These are phyloP conservation scores for Phytophthora melonis DNA, from an alignment of 352 stramenopile species.

Conservation along the genomic window DNA sequence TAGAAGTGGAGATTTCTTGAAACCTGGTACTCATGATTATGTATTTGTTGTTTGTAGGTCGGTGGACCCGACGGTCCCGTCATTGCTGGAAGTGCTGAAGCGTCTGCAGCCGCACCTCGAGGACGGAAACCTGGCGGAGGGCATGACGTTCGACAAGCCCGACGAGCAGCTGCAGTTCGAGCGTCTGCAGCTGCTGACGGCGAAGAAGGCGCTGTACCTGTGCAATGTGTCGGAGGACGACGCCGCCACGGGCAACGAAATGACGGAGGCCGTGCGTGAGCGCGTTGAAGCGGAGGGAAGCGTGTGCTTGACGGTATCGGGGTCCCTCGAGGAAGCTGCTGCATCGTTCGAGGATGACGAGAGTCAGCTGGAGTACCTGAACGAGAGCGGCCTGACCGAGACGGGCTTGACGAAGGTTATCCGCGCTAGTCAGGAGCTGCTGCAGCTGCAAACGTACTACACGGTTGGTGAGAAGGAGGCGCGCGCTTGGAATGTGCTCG, in stretches of 20 bases:
- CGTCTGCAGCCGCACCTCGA: constrained; percentile 80
- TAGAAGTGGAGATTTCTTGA: background rate
- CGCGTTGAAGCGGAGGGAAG: constrained; percentile 76
- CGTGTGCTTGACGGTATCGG: constrained; percentile 80
- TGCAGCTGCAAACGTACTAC: constrained; percentile 98
- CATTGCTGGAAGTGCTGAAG: constrained; percentile 68
- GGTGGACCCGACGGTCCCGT: constrained; percentile 59
- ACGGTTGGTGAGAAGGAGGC: constrained; percentile 91
- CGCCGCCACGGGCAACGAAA: constrained; percentile 93
- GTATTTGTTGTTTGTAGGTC: constrained; percentile 37
- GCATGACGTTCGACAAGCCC: constrained; percentile 68
- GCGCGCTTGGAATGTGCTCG: constrained; percentile 83
- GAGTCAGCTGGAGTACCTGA: constrained; percentile 95
- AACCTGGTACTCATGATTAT: background rate
- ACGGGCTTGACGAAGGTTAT: constrained; percentile 90
- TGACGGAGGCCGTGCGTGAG: constrained; percentile 86
- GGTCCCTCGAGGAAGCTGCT: constrained; percentile 79
- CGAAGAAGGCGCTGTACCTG: constrained; percentile 97
- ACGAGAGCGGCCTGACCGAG: constrained; percentile 77
- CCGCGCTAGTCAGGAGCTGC: constrained; percentile 91
- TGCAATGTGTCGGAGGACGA: constrained; percentile 97
- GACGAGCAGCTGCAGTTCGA: constrained; percentile 91
- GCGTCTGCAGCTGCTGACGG: constrained; percentile 85
- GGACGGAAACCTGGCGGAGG: constrained; percentile 75
- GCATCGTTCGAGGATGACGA: constrained; percentile 89